phyloP scores from a whole-genome alignment of 2,329 filamentous ascomycete species.

The Fusarium acutatum region DNA sequence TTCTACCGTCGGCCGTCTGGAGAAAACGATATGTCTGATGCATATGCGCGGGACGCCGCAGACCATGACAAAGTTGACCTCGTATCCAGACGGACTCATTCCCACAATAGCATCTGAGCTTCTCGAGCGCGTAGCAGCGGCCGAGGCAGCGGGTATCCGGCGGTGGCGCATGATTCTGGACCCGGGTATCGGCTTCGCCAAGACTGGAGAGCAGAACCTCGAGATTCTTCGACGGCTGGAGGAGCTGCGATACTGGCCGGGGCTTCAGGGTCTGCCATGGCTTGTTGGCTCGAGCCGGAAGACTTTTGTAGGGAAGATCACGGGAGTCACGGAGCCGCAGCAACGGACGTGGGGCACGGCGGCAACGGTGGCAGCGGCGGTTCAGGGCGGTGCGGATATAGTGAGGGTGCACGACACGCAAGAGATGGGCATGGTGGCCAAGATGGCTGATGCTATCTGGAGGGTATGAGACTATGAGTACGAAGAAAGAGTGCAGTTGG shows the following conservation, averaged over 20 bases:
- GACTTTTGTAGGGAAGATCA: slow-evolving; percentile 84
- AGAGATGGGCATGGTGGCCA: slow-evolving; percentile 85
- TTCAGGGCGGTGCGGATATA: slow-evolving; percentile 89
- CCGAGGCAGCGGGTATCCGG: slow-evolving; percentile 81
- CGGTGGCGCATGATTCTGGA: slow-evolving; percentile 96
- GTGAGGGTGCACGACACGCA: slow-evolving; percentile 90
- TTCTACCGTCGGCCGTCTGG: slow-evolving; percentile 76
- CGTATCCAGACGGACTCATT: slow-evolving; percentile 76
- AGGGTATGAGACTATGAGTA: slow-evolving; percentile 62
- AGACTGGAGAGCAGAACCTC: slow-evolving; percentile 81
- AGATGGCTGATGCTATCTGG: slow-evolving; percentile 95
- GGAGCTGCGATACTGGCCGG: slow-evolving; percentile 70
- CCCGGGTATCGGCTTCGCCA: slow-evolving; percentile 94
- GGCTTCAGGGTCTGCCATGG: slow-evolving; percentile 80
- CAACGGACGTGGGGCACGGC: slow-evolving; percentile 87
- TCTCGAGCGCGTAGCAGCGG: slow-evolving; percentile 72
- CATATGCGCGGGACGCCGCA: slow-evolving; percentile 90
- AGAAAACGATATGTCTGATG: slow-evolving; percentile 85
- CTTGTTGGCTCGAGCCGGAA: slow-evolving; percentile 90
- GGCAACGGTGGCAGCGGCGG: slow-evolving; percentile 83
- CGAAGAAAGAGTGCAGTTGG: neutral
- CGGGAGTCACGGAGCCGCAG: slow-evolving; percentile 74
- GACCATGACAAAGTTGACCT: slow-evolving; percentile 77
- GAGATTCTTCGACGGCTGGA: slow-evolving; percentile 75
- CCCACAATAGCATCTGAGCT: slow-evolving; percentile 74